Percentiles rank a stretch among this genome's conserved stretches.
Evolutionary conservation across 1,139 yeast species (phyloP).

Genomic region (Sugiyamaella xylanicola): DNA sequence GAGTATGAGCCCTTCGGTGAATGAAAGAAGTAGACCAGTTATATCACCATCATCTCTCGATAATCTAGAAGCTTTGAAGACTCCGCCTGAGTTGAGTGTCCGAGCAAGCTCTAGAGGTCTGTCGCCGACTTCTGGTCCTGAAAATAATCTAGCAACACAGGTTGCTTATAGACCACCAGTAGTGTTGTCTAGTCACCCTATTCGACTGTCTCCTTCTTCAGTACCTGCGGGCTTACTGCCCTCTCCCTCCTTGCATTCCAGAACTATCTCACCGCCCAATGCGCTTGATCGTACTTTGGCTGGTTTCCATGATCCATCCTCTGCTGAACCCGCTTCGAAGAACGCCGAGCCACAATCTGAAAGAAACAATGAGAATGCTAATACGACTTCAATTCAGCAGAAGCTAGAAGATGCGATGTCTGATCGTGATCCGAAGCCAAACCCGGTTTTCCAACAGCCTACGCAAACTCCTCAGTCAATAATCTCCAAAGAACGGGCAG

Average conservation of each 20-base stretch:
- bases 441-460: background rate
- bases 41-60: background rate
- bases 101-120: too few relatives aligned
- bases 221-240: background rate
- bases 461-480: background rate
- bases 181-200: too few relatives aligned
- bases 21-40: background rate
- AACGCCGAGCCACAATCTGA: too few relatives aligned
- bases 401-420: too few relatives aligned
- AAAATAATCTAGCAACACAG: too few relatives aligned
- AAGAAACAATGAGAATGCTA: background rate
- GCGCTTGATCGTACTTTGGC: too few relatives aligned
- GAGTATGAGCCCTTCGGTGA: background rate
- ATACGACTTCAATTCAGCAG: background rate
- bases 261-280: background rate
- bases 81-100: too few relatives aligned
- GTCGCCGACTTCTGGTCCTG: too few relatives aligned
- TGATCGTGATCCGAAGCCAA: background rate
- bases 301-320: background rate
- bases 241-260: background rate
- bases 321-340: too few relatives aligned
- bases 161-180: too few relatives aligned
- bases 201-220: background rate
- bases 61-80: too few relatives aligned
- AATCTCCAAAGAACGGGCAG: conserved; percentile 29